A percentile compares a stretch with the other conserved stretches of the same genome.
phyloP scores from a whole-genome alignment of 169 alveolate genomes.

The Plasmodium relictum region DNA sequence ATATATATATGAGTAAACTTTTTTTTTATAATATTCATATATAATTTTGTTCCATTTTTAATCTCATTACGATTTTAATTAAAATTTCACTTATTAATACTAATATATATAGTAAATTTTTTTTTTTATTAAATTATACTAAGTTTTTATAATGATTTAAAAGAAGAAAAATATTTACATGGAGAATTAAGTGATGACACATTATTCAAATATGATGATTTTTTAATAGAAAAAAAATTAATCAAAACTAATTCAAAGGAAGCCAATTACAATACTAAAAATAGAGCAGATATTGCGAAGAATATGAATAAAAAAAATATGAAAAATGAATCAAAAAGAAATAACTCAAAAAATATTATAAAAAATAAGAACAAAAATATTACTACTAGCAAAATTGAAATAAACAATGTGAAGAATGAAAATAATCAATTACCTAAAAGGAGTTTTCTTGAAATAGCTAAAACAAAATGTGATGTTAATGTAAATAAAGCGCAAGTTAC shows the following conservation, averaged over 20 bases:
- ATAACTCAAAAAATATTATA: slow-evolving; percentile 7
- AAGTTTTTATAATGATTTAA: slow-evolving; percentile 11
- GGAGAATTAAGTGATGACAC: slow-evolving; percentile 16
- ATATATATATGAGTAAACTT: neutral
- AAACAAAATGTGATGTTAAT: slow-evolving; percentile 30
- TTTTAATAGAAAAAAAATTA: neutral
- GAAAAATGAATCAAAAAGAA: neutral
- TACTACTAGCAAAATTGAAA: neutral
- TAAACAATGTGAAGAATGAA: neutral
- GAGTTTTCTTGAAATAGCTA: slow-evolving; percentile 66
- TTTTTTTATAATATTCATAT: neutral
- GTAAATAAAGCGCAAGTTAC: slow-evolving; percentile 7
- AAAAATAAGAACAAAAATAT: slow-evolving; percentile 10
- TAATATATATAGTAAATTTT: too few relatives aligned
- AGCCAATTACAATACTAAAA: neutral
- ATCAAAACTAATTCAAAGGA: slow-evolving; percentile 6
- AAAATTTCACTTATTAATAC: too few relatives aligned
- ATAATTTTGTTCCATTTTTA: too few relatives aligned
- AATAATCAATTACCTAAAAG: slow-evolving; percentile 21
- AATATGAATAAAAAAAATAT: neutral
- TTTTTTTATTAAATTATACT: too few relatives aligned
- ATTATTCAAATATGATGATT: slow-evolving; percentile 4
- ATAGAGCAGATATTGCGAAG: neutral
- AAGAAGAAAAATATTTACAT: slow-evolving; percentile 32
- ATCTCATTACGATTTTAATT: too few relatives aligned